Conservation (phyloP, 2,329 filamentous ascomycete genomes). For the Aphanocladium album region DNA sequence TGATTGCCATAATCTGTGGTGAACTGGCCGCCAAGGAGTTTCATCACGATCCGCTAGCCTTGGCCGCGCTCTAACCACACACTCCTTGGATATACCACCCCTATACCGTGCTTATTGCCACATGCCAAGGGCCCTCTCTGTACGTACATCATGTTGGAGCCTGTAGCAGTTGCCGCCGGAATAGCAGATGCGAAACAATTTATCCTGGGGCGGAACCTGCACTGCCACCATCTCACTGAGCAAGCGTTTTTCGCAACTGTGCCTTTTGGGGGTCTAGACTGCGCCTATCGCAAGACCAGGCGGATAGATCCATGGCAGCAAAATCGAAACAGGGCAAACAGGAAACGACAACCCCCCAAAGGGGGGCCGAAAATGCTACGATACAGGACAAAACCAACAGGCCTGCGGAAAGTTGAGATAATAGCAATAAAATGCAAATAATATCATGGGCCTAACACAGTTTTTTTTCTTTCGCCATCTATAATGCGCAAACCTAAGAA, state of each 20-base stretch:
- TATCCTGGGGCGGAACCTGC: background rate
- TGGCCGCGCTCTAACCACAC: background rate
- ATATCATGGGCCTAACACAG: background rate
- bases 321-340: background rate
- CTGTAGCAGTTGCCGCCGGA: constrained; percentile 2
- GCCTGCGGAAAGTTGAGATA: background rate
- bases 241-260: no score
- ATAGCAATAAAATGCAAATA: background rate
- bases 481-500: background rate
- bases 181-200: background rate
- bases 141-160: background rate
- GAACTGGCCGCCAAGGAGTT: background rate
- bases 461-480: background rate
- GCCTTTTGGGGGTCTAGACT: background rate
- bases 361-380: background rate
- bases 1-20: background rate
- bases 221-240: background rate
- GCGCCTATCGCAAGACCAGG: background rate
- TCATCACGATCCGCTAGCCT: background rate
- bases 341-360: background rate
- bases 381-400: background rate
- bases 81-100: background rate
- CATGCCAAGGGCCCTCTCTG: background rate
- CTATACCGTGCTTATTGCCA: background rate
- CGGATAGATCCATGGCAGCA: background rate